Percentiles rank a stretch among this genome's conserved stretches.
These are phyloP conservation scores for Alnus glutinosa DNA, from an alignment of 306 rosid genomes.

Conservation along the genomic window DNA sequence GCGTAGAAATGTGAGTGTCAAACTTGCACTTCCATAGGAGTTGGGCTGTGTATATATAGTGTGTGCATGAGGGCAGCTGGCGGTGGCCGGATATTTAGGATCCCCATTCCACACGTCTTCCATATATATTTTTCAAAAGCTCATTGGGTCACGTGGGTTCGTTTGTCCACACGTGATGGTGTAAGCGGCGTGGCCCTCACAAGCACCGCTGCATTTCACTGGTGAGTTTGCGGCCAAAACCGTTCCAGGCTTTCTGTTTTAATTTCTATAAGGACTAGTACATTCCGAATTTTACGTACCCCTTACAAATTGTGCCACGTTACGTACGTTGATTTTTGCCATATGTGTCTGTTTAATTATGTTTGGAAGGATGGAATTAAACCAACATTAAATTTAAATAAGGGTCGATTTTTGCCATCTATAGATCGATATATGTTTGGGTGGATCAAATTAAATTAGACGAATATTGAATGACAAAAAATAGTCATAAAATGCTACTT, in stretches of 20 bases:
- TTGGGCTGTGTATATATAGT: not conserved
- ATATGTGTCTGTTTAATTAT: too few relatives aligned
- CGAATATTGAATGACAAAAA: too few relatives aligned
- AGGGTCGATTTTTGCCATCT: too few relatives aligned
- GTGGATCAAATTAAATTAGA: too few relatives aligned
- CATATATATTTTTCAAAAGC: constrained; percentile 14
- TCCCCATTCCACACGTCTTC: constrained; percentile 37
- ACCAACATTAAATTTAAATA: too few relatives aligned
- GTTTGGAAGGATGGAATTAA: too few relatives aligned
- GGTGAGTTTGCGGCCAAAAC: constrained; percentile 21
- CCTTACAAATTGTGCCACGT: too few relatives aligned
- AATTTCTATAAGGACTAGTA: not conserved
- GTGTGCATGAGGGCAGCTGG: not conserved
- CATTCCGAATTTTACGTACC: not conserved
- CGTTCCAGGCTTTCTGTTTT: not conserved
- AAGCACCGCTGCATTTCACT: not conserved
- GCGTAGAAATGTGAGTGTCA: not conserved
- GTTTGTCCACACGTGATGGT: constrained; percentile 37
- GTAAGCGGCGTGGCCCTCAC: constrained; percentile 35
- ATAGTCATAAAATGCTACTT: too few relatives aligned
- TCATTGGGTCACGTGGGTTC: constrained; percentile 45
- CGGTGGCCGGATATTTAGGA: constrained; percentile 20
- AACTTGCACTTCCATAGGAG: not conserved
- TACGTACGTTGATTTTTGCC: too few relatives aligned
- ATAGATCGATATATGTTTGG: too few relatives aligned